Evolutionary conservation across 345 rosid genomes (phyloP).

Genomic region (Heritiera littoralis): DNA sequence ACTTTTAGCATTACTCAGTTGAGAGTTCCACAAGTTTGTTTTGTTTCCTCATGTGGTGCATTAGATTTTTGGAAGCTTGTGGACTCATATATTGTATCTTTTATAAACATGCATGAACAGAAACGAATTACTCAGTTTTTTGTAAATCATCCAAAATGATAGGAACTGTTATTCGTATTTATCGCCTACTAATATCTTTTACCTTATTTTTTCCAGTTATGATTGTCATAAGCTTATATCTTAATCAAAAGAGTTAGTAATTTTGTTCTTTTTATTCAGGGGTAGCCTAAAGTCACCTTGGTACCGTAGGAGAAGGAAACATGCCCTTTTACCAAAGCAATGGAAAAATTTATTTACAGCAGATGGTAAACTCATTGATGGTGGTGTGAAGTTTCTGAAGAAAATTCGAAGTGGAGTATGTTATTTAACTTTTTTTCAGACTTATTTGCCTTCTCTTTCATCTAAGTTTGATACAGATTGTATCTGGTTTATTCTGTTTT

Average conservation of each 20-base stretch:
- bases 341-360: conserved; percentile 74
- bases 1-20: conserved; percentile 6
- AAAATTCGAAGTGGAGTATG: conserved; percentile 94
- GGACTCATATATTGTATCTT: not conserved
- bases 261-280: conserved; percentile 40
- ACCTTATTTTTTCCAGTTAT: not conserved
- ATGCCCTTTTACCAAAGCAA: conserved; percentile 67
- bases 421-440: conserved; percentile 16
- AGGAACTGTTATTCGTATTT: not conserved
- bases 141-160: not conserved
- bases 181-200: not conserved
- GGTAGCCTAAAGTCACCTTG: conserved; percentile 84
- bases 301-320: conserved; percentile 89
- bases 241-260: not conserved
- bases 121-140: not conserved
- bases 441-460: not conserved
- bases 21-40: not conserved
- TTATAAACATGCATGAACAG: not conserved
- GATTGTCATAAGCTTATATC: conserved; percentile 23
- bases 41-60: not conserved
- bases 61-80: not conserved
- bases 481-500: conserved; percentile 1
- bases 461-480: conserved; percentile 5
- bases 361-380: conserved; percentile 77
- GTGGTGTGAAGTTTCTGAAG: conserved; percentile 82